Base-by-base conservation (phyloP, 805 yeast species). In the Candida adriatica region DNA sequence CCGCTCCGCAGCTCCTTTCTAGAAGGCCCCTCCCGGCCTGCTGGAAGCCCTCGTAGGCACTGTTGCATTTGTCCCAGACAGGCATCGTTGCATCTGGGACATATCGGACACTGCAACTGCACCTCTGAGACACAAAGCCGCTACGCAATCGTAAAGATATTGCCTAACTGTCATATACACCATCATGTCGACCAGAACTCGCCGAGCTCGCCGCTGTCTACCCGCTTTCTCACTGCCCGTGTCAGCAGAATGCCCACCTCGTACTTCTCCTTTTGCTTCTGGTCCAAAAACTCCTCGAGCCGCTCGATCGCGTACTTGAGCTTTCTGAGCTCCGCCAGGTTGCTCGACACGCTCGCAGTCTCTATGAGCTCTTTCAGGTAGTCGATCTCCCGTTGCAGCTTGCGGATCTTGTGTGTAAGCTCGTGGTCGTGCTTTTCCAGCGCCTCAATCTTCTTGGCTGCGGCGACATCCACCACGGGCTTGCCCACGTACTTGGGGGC, bases 251-350 rank as follows among this genome's bases (percentile, higher is more conserved):
- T 60, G 11, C 68, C 70, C 4, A 61, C 45, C 24, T 64, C 70
- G 41, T 64, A 63, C 39, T 58, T 59, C 42, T 63, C 64, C 44
- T 63, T 64, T 27, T 54, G 56, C 41, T 64, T 63, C 28, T 51
- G 54, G 30, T 64, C 69, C 13, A 62, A 42, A 28, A 57, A 64
- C 21, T 57, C 61, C 36, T 64, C 62, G 24, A 64, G 37, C 40
- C 55, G 58, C 13, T 38, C 48, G 17, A 63, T 51, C 8, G 68
- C 70, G 13, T 40, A 42, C 29, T 51, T 43, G 24, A 64, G 37
- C 35, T 61, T 62, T 26, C 59, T 51, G n/a, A 55, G 35, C 33
- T 64, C 70, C 1, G 33, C 28, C 15, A 51, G 25, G 25, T 59
- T 64, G n/a, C 61, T 52, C 2, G 61, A 46, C 11, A 64, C 43